Percentiles rank a stretch among this genome's conserved stretches.
Evolutionary conservation across 2,329 filamentous ascomycete genomes (phyloP).

Genomic region (Aureobasidium lini): DNA sequence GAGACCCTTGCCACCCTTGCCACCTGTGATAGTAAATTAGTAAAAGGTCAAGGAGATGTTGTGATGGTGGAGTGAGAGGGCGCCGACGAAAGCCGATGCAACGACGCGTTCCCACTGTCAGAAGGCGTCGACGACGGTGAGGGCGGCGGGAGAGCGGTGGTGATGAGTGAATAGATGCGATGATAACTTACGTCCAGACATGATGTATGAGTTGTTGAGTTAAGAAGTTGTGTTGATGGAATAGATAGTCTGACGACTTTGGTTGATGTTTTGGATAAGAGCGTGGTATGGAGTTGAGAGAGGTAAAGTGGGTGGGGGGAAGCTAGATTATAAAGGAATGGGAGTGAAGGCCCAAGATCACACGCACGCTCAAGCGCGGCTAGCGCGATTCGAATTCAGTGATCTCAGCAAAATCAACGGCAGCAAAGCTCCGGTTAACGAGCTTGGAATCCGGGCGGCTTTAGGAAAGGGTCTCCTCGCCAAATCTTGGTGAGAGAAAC

Average conservation of each 20-base stretch:
- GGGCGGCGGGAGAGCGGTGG: not conserved
- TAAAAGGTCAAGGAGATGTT: constrained; percentile 18
- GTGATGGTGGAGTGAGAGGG: constrained; percentile 8
- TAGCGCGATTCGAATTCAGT: not conserved
- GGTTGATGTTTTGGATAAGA: not conserved
- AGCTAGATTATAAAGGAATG: not conserved
- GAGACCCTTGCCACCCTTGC: constrained; percentile 95
- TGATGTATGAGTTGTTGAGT: constrained; percentile 31
- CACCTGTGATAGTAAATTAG: constrained; percentile 49
- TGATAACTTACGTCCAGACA: constrained; percentile 44
- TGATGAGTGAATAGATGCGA: not conserved
- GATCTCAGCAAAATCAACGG: not conserved
- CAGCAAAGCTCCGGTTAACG: too few relatives aligned
- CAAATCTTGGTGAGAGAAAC: too few relatives aligned
- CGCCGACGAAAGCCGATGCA: constrained; percentile 4
- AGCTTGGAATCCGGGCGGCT: too few relatives aligned
- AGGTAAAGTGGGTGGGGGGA: not conserved
- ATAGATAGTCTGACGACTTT: constrained; percentile 16
- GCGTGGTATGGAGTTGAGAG: not conserved
- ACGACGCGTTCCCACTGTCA: constrained; percentile 1
- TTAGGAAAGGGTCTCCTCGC: too few relatives aligned
- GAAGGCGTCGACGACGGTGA: not conserved
- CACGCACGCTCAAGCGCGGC: not conserved
- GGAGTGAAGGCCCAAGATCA: not conserved
- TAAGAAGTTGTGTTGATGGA: constrained; percentile 16